Conservation (phyloP, 2,329 filamentous ascomycete species). For the Neofusicoccum cordaticola region DNA sequence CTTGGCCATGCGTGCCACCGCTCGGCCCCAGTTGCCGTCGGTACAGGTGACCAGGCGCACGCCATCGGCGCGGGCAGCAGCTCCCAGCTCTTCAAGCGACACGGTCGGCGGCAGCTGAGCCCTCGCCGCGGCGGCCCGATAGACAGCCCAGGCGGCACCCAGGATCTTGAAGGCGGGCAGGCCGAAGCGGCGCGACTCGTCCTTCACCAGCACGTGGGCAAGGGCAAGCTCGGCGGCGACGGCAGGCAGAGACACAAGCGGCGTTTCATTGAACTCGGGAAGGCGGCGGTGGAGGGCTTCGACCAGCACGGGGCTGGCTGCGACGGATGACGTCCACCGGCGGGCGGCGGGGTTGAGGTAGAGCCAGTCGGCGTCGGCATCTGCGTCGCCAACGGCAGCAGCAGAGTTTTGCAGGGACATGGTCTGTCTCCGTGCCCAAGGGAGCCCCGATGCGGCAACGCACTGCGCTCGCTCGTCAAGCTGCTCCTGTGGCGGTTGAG, state of each 20-base stretch:
- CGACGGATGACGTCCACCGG: constrained; percentile 21
- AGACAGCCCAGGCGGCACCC: constrained; percentile 72
- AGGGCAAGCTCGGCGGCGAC: constrained; percentile 54
- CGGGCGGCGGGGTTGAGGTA: constrained; percentile 29
- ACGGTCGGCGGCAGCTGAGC: constrained; percentile 45
- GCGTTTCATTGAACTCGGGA: constrained; percentile 56
- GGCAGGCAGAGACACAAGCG: constrained; percentile 51
- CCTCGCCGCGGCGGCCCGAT: constrained; percentile 52
- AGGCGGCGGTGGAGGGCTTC: constrained; percentile 57
- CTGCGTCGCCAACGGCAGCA: not conserved
- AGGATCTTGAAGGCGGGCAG: constrained; percentile 78
- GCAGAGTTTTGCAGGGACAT: not conserved
- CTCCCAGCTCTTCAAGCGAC: constrained; percentile 45
- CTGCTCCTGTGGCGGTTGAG: too few relatives aligned
- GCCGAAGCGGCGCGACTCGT: constrained; percentile 66
- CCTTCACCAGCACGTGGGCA: constrained; percentile 61
- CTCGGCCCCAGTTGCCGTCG: constrained; percentile 75
- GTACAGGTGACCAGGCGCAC: constrained; percentile 62
- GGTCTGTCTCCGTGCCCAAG: not conserved
- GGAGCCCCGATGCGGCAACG: not conserved
- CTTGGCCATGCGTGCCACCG: constrained; percentile 65
- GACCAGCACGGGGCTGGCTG: constrained; percentile 11
- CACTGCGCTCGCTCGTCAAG: not conserved
- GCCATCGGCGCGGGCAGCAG: constrained; percentile 26
- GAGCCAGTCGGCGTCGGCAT: constrained; percentile 18